Conservation (phyloP, 2,329 filamentous ascomycete species). For the Penicillium expansum region DNA sequence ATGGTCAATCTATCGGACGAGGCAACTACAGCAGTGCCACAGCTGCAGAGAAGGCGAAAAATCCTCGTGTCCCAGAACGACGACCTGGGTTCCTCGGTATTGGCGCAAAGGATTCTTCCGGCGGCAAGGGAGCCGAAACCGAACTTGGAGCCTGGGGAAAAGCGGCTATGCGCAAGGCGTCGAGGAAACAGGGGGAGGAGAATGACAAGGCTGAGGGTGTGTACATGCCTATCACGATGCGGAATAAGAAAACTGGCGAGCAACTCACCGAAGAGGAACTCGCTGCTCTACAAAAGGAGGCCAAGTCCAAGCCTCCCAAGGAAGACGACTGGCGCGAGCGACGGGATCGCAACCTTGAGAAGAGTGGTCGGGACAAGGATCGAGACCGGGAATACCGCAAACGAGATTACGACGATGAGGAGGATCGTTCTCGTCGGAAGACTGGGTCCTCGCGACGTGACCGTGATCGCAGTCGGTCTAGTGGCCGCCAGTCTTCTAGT, state of each 20-base stretch:
- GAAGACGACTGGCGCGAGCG: slow-evolving; percentile 48
- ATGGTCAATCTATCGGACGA: slow-evolving; percentile 57
- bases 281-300: slow-evolving; percentile 50
- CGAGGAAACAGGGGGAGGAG: slow-evolving; percentile 55
- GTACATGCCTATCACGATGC: slow-evolving; percentile 62
- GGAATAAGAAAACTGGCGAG: slow-evolving; percentile 62
- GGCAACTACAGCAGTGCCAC: slow-evolving; percentile 50
- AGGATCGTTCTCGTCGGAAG: slow-evolving; percentile 38
- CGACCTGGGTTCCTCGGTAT: slow-evolving; percentile 82
- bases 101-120: slow-evolving; percentile 74
- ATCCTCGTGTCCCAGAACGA: slow-evolving; percentile 64
- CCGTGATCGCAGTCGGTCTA: slow-evolving; percentile 37
- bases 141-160: slow-evolving; percentile 81
- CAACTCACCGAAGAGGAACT: slow-evolving; percentile 62
- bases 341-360: slow-evolving; percentile 45
- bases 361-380: slow-evolving; percentile 37
- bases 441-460: slow-evolving; percentile 40
- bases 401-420: slow-evolving; percentile 34
- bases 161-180: slow-evolving; percentile 53
- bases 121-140: slow-evolving; percentile 55
- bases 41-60: slow-evolving; percentile 49
- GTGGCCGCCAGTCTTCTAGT: slow-evolving; percentile 35
- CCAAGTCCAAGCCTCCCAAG: slow-evolving; percentile 44
- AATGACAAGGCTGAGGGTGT: slow-evolving; percentile 46
- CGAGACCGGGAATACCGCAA: slow-evolving; percentile 36